A percentile compares a stretch with the other conserved stretches of the same genome.
phyloP scores from a whole-genome alignment of 2,329 filamentous ascomycete genomes.

The Massarina eburnea region DNA sequence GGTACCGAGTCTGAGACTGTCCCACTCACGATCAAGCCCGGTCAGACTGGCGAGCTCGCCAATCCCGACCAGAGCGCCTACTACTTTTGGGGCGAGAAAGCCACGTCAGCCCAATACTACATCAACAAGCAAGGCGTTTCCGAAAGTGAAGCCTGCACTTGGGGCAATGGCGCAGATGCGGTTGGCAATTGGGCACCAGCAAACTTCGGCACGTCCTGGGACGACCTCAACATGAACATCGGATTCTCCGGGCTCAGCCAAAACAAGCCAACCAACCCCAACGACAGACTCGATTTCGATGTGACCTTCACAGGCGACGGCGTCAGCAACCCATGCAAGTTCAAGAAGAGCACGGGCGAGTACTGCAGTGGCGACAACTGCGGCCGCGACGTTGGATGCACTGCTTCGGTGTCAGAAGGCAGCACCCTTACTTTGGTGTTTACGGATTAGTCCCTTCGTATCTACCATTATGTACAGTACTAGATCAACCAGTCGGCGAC shows the following conservation, averaged over 20 bases:
- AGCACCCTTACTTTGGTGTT: conserved; percentile 31
- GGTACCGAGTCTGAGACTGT: conserved; percentile 83
- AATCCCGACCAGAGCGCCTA: conserved; percentile 73
- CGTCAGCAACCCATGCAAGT: conserved; percentile 54
- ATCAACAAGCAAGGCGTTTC: conserved; percentile 78
- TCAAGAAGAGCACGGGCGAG: conserved; percentile 66
- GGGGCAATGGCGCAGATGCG: conserved; percentile 63
- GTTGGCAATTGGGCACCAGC: conserved; percentile 84
- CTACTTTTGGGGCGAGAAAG: conserved; percentile 73
- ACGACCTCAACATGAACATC: conserved; percentile 46
- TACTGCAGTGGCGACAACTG: conserved; percentile 58
- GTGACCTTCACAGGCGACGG: conserved; percentile 73
- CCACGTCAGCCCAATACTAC: conserved; percentile 94
- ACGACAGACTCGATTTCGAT: conserved; percentile 72
- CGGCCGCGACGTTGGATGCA: conserved; percentile 65
- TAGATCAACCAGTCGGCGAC: neutral
- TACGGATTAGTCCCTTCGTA: conserved; percentile 18
- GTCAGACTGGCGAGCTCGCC: conserved; percentile 64
- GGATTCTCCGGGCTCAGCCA: conserved; percentile 82
- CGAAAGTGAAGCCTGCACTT: conserved; percentile 71
- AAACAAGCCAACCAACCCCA: conserved; percentile 72
- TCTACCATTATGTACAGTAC: neutral
- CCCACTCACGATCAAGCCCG: conserved; percentile 66
- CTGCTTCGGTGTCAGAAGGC: conserved; percentile 41
- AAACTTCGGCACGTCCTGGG: conserved; percentile 79